A percentile compares a stretch with the other conserved stretches of the same genome.
phyloP scores from a whole-genome alignment of 192 early-diverging fungal genomes.

The Chytriomyces sp. region DNA sequence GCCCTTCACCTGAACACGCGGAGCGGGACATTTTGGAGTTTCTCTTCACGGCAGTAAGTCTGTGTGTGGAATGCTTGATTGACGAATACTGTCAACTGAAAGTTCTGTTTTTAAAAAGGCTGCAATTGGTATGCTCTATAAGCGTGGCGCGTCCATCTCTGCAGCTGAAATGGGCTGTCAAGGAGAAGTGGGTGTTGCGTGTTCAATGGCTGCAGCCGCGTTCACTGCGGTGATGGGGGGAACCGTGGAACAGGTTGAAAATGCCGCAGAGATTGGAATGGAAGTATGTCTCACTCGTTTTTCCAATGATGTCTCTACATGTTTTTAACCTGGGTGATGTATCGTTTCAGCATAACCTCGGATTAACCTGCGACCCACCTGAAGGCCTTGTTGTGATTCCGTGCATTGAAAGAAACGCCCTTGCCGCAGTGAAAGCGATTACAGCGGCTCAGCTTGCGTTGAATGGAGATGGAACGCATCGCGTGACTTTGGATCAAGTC shows the following conservation, averaged over 20 bases:
- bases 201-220: slow-evolving; percentile 93
- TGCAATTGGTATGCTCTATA: slow-evolving; percentile 98
- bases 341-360: slow-evolving; percentile 46
- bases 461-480: slow-evolving; percentile 88
- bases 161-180: slow-evolving; percentile 98
- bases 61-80: no score
- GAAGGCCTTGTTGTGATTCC: slow-evolving; percentile 94
- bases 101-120: slow-evolving; percentile 41
- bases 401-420: slow-evolving; percentile 93
- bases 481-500: slow-evolving; percentile 92
- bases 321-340: background rate
- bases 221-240: slow-evolving; percentile 97
- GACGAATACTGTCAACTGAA: background rate
- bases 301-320: no score
- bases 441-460: slow-evolving; percentile 94
- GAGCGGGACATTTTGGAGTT: slow-evolving; percentile 91
- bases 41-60: slow-evolving; percentile 74
- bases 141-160: slow-evolving; percentile 91
- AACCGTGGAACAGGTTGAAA: slow-evolving; percentile 85
- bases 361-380: slow-evolving; percentile 75
- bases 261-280: slow-evolving; percentile 98
- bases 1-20: slow-evolving; percentile 65
- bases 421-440: slow-evolving; percentile 94
- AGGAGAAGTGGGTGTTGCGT: slow-evolving; percentile 98
- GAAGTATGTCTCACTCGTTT: slow-evolving; percentile 23